Conservation (phyloP, 257 asterid species). For the Thymus quinquecostatus region DNA sequence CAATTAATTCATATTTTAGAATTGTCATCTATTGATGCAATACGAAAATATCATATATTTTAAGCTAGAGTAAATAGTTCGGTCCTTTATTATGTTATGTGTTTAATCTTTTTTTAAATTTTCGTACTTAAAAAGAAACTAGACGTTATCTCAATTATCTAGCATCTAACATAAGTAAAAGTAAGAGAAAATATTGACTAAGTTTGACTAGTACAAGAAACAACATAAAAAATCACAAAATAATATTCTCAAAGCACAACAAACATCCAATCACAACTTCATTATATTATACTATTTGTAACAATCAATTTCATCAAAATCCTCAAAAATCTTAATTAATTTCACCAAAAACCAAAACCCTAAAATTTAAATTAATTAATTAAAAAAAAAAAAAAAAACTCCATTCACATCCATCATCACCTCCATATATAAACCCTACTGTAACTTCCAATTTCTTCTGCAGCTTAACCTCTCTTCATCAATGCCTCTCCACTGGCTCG, state of each 20-base stretch:
- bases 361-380: too few relatives aligned
- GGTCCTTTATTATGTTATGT: too few relatives aligned
- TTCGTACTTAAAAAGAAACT: too few relatives aligned
- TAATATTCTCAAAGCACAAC: conserved; percentile 3
- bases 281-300: background rate
- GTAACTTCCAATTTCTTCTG: background rate
- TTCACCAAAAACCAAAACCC: background rate
- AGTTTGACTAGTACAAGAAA: background rate
- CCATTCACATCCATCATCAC: too few relatives aligned
- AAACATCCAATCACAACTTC: background rate
- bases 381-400: too few relatives aligned
- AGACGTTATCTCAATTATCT: too few relatives aligned
- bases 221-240: background rate
- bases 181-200: background rate
- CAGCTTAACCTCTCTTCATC: background rate
- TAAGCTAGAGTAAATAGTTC: too few relatives aligned
- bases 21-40: too few relatives aligned
- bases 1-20: too few relatives aligned
- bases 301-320: background rate
- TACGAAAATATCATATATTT: too few relatives aligned
- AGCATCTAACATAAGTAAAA: background rate
- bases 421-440: too few relatives aligned
- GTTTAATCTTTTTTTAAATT: too few relatives aligned
- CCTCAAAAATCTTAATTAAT: background rate
- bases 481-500: conserved; percentile 76